Conservation (phyloP, 345 rosid species). For the Murraya paniculata region DNA sequence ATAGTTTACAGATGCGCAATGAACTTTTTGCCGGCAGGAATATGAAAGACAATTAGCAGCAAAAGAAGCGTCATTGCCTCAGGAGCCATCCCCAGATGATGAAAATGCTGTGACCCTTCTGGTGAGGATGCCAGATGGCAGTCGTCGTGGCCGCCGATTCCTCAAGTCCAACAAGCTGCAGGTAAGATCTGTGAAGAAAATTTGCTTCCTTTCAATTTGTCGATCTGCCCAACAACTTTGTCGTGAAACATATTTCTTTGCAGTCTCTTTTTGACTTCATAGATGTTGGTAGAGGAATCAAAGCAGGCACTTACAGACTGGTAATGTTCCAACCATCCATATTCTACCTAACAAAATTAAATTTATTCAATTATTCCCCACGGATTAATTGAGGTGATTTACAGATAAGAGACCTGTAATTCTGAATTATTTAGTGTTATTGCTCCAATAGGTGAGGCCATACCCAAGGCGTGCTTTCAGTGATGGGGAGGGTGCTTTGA, state of each 20-base stretch:
- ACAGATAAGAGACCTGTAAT: not conserved
- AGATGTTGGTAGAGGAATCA: conserved; percentile 80
- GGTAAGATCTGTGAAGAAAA: conserved; percentile 35
- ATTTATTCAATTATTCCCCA: not conserved
- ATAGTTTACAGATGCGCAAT: not conserved
- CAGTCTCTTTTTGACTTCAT: conserved; percentile 94
- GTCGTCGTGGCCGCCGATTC: conserved; percentile 90
- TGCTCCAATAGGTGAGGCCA: conserved; percentile 84
- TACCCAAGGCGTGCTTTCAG: conserved; percentile 93
- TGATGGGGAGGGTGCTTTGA: conserved; percentile 59
- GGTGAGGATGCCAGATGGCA: conserved; percentile 94
- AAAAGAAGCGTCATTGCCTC: conserved; percentile 93
- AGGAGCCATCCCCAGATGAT: conserved; percentile 76
- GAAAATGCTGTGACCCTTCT: conserved; percentile 85
- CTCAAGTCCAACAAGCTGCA: conserved; percentile 74
- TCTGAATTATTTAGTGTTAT: not conserved
- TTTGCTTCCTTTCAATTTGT: not conserved
- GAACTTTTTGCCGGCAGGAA: conserved; percentile 53
- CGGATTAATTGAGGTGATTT: not conserved
- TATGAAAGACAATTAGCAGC: conserved; percentile 73
- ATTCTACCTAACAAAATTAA: not conserved
- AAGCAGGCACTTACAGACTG: conserved; percentile 89
- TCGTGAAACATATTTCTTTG: conserved; percentile 23
- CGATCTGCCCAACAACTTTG: not conserved
- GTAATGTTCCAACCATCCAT: conserved; percentile 36